These are phyloP conservation scores for Wickerhamiella occidentalis DNA, from an alignment of 805 yeast genomes.

Conservation along the genomic window DNA sequence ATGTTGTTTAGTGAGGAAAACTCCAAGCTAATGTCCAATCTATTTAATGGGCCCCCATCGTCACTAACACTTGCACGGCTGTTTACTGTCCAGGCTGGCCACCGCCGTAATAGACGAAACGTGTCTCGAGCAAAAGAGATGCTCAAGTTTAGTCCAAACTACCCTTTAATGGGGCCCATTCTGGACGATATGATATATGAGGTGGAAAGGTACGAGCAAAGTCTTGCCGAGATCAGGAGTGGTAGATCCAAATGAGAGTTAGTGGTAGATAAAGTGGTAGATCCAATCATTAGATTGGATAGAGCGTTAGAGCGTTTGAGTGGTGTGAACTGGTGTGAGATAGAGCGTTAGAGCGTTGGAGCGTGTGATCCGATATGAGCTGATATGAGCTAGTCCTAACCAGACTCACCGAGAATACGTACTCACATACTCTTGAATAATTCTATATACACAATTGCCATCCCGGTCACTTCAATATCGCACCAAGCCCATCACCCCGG, in stretches of 20 bases:
- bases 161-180: slow-evolving; percentile 18
- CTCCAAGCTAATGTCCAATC: not conserved
- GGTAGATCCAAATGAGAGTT: not conserved
- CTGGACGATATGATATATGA: slow-evolving; percentile 20
- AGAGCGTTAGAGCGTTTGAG: too few species aligned
- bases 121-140: slow-evolving; percentile 15
- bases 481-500: not conserved
- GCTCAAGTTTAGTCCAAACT: slow-evolving; percentile 19
- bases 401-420: too few species aligned
- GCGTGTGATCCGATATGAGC: too few species aligned
- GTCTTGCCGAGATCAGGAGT: not conserved
- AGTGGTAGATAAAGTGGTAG: too few species aligned
- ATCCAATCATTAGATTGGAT: too few species aligned
- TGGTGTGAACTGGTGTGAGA: too few species aligned
- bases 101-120: slow-evolving; percentile 19
- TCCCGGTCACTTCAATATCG: too few species aligned
- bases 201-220: slow-evolving; percentile 4
- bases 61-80: slow-evolving; percentile 22
- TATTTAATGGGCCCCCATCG: slow-evolving; percentile 15
- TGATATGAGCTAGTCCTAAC: too few species aligned
- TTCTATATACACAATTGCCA: too few species aligned
- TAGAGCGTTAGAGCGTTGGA: too few species aligned
- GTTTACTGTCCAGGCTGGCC: slow-evolving; percentile 22
- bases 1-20: slow-evolving; percentile 9
- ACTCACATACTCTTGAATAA: too few species aligned